These are phyloP conservation scores for Aspergillus clavatus DNA, from an alignment of 2,329 filamentous ascomycete genomes.

Conservation along the genomic window DNA sequence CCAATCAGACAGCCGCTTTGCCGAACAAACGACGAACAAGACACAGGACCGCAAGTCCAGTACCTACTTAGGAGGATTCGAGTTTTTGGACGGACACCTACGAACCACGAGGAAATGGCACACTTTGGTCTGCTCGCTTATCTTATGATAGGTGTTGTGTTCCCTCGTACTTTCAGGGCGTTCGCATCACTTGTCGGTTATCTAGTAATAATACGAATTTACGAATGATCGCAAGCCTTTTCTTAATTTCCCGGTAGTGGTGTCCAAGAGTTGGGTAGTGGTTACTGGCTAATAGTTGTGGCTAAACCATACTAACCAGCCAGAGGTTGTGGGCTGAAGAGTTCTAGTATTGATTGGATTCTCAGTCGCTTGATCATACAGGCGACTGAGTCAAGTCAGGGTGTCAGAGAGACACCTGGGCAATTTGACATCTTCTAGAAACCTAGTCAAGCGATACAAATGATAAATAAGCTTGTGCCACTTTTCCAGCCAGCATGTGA, in stretches of 20 bases:
- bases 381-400: neutral
- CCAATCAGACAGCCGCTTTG: slow-evolving; percentile 34
- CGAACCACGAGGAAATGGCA: neutral
- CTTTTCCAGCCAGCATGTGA: neutral
- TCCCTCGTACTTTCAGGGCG: too few species aligned
- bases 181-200: too few species aligned
- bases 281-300: neutral
- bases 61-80: too few species aligned
- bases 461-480: neutral
- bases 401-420: neutral
- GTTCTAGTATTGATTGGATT: neutral
- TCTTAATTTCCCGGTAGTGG: too few species aligned
- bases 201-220: too few species aligned
- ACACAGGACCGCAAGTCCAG: too few species aligned
- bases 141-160: neutral
- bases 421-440: neutral
- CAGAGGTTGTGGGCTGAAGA: neutral
- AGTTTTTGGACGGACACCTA: too few species aligned
- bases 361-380: neutral
- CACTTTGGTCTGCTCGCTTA: neutral
- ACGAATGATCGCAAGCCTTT: too few species aligned
- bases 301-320: neutral
- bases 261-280: neutral
- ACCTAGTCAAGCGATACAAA: neutral
- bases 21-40: slow-evolving; percentile 28